A percentile compares a stretch with the other conserved stretches of the same genome.
Conservation (phyloP, 78 protist genomes). For the Salpingoeca rosetta region DNA sequence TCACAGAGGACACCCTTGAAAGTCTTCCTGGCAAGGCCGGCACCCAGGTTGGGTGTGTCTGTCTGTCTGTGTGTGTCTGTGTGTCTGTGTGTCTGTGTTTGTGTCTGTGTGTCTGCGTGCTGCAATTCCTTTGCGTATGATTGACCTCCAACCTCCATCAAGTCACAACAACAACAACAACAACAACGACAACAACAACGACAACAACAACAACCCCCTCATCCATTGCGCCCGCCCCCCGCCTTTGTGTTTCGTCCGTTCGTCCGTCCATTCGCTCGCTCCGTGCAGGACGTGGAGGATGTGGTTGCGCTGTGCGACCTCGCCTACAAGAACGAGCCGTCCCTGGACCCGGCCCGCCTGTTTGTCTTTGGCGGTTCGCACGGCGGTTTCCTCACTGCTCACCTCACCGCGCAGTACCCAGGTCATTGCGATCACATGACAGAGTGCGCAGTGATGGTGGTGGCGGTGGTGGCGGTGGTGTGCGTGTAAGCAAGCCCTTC, state of each 20-base stretch:
- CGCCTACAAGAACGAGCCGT: background rate
- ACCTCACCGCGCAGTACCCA: conserved; percentile 22
- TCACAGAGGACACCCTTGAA: background rate
- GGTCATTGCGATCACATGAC: too few relatives aligned
- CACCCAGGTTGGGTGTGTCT: background rate
- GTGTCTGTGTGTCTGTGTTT: too few relatives aligned
- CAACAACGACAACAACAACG: background rate
- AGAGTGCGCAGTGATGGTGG: too few relatives aligned
- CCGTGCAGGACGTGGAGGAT: background rate
- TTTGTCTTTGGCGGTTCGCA: conserved; percentile 28
- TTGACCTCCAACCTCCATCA: too few relatives aligned
- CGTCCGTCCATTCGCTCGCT: background rate
- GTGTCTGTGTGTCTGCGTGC: too few relatives aligned
- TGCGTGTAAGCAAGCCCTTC: too few relatives aligned
- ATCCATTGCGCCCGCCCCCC: too few relatives aligned
- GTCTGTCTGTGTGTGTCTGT: too few relatives aligned
- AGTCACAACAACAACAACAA: background rate
- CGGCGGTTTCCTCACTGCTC: conserved; percentile 42
- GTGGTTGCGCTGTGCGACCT: background rate
- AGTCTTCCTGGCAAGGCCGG: background rate
- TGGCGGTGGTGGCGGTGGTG: too few relatives aligned
- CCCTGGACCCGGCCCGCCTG: background rate
- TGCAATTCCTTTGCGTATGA: too few relatives aligned
- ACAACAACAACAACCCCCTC: background rate
- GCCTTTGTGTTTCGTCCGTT: background rate